Percentiles rank a stretch among this genome's conserved stretches.
Evolutionary conservation across 2,329 filamentous ascomycete species (phyloP).

Genomic region (Penicillium sp.): DNA sequence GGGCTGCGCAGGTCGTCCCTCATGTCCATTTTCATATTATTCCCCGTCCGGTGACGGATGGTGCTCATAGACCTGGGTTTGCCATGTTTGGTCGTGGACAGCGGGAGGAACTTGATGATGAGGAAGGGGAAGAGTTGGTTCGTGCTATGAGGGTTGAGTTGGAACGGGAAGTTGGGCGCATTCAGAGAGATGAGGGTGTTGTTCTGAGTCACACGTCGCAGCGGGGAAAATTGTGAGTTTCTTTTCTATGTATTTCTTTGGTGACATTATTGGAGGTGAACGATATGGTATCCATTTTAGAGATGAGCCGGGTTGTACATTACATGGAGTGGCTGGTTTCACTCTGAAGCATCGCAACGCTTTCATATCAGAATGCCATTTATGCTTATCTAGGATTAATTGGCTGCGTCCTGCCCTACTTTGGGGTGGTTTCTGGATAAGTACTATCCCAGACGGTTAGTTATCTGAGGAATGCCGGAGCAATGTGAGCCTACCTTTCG

Average conservation of each 20-base stretch:
- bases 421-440: slow-evolving; percentile 7
- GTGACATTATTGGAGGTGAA: no score
- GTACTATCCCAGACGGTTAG: slow-evolving; percentile 11
- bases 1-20: slow-evolving; percentile 85
- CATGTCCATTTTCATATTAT: slow-evolving; percentile 96
- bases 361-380: background rate
- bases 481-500: slow-evolving; percentile 39
- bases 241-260: no score
- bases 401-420: background rate
- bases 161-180: slow-evolving; percentile 32
- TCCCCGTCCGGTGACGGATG: slow-evolving; percentile 57
- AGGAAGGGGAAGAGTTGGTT: slow-evolving; percentile 39
- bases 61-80: slow-evolving; percentile 29
- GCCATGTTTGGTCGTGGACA: slow-evolving; percentile 46
- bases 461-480: background rate
- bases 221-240: slow-evolving; percentile 21
- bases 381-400: background rate
- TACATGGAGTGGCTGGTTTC: background rate
- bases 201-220: slow-evolving; percentile 24
- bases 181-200: slow-evolving; percentile 35
- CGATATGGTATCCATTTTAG: no score
- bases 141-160: slow-evolving; percentile 35
- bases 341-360: background rate
- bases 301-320: no score
- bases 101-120: slow-evolving; percentile 45